These are phyloP conservation scores for Pyronema domesticum DNA, from an alignment of 495 filamentous ascomycete genomes.

Conservation along the genomic window DNA sequence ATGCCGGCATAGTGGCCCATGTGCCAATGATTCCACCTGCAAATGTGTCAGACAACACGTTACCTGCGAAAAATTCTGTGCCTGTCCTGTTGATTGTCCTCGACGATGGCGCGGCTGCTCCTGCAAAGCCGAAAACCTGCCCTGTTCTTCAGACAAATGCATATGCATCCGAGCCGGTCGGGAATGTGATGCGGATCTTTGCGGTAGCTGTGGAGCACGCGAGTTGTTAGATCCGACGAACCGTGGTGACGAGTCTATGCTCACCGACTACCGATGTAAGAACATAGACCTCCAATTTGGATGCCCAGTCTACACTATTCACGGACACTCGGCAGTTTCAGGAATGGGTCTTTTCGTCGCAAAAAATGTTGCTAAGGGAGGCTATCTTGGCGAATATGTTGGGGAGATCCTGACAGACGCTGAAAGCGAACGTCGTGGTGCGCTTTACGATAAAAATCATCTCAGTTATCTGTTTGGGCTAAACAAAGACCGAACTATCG, in stretches of 20 bases:
- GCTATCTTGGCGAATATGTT: slow-evolving; percentile 54
- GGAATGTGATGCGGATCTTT: slow-evolving; percentile 56
- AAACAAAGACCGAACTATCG: slow-evolving; percentile 33
- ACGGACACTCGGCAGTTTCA: slow-evolving; percentile 43
- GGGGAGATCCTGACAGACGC: slow-evolving; percentile 48
- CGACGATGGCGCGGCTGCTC: slow-evolving; percentile 49
- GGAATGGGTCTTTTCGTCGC: slow-evolving; percentile 51
- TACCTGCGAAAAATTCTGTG: slow-evolving; percentile 50
- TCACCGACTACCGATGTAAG: slow-evolving; percentile 34
- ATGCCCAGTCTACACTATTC: slow-evolving; percentile 38
- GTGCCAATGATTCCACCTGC: slow-evolving; percentile 13
- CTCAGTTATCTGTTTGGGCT: slow-evolving; percentile 50
- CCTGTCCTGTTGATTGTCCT: slow-evolving; percentile 40
- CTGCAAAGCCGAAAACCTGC: slow-evolving; percentile 36
- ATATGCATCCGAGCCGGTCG: slow-evolving; percentile 42
- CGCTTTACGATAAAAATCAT: slow-evolving; percentile 42
- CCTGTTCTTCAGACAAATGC: slow-evolving; percentile 37
- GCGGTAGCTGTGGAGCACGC: slow-evolving; percentile 42
- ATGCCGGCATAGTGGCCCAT: slow-evolving; percentile 19
- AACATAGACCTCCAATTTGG: slow-evolving; percentile 47
- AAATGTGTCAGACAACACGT: slow-evolving; percentile 27
- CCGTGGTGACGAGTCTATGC: slow-evolving; percentile 33
- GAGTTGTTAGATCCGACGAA: slow-evolving; percentile 46
- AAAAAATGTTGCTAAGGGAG: slow-evolving; percentile 39
- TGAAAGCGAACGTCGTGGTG: slow-evolving; percentile 47